Conservation (phyloP, 495 filamentous ascomycete genomes). For the Neurospora sp. region DNA sequence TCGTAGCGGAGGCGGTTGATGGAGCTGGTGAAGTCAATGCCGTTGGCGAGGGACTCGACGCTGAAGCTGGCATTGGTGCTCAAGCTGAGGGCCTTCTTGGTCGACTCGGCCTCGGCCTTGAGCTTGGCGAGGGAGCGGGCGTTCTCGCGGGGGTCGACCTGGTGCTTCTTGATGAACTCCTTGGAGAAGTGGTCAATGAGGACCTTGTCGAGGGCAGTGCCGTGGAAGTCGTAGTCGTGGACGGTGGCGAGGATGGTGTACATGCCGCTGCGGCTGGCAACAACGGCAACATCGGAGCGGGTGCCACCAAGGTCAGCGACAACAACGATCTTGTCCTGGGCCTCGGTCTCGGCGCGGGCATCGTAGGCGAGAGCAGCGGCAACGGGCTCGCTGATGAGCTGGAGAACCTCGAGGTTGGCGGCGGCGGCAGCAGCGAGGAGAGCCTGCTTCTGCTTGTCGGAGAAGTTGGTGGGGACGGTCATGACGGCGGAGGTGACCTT, state of each 20-base stretch:
- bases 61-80: conserved; percentile 81
- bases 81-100: conserved; percentile 81
- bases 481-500: conserved; percentile 87
- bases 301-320: conserved; percentile 92
- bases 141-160: conserved; percentile 71
- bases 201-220: conserved; percentile 72
- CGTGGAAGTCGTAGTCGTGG: conserved; percentile 88
- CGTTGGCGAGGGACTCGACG: conserved; percentile 77
- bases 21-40: conserved; percentile 80
- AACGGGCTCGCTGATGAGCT: conserved; percentile 88
- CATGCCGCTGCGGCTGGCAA: conserved; percentile 87
- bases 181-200: conserved; percentile 95
- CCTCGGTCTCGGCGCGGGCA: conserved; percentile 63
- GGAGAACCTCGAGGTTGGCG: conserved; percentile 80
- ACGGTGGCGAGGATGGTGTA: conserved; percentile 90
- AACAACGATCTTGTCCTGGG: conserved; percentile 78
- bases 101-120: conserved; percentile 79
- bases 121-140: conserved; percentile 79
- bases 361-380: conserved; percentile 88
- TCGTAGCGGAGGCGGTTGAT: conserved; percentile 93
- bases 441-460: conserved; percentile 72
- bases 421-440: conserved; percentile 65
- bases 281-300: conserved; percentile 80
- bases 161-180: conserved; percentile 86
- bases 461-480: conserved; percentile 88